Evolutionary conservation across 2,329 filamentous ascomycete species (phyloP).

Genomic region (Fusarium guadeloupense): DNA sequence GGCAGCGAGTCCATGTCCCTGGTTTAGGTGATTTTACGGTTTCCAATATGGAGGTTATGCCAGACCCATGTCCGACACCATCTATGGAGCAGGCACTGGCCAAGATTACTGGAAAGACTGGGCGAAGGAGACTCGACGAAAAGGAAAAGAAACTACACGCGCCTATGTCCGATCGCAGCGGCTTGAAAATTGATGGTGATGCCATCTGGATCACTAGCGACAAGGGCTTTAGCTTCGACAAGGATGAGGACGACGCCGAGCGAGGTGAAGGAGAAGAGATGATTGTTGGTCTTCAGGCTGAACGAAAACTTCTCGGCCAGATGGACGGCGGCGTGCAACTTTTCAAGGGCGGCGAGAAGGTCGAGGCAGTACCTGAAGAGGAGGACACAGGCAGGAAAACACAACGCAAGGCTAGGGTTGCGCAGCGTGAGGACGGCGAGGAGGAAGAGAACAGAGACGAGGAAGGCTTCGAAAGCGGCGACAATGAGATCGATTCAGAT

Average conservation of each 20-base stretch:
- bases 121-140: conserved; percentile 83
- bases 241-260: conserved; percentile 72
- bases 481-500: conserved; percentile 60
- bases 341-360: conserved; percentile 79
- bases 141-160: conserved; percentile 97
- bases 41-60: conserved; percentile 82
- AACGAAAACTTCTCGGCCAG: conserved; percentile 82
- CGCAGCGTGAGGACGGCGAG: conserved; percentile 67
- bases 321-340: conserved; percentile 84
- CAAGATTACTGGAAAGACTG: conserved; percentile 84
- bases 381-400: conserved; percentile 70
- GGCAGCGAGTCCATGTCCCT: conserved; percentile 89
- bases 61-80: conserved; percentile 95
- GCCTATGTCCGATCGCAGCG: conserved; percentile 97
- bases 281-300: conserved; percentile 87
- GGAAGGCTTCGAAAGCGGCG: conserved; percentile 65
- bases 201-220: conserved; percentile 86
- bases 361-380: conserved; percentile 64
- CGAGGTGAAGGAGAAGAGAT: conserved; percentile 95
- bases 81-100: conserved; percentile 87
- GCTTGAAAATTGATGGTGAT: conserved; percentile 95
- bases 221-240: conserved; percentile 79
- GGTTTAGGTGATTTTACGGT: conserved; percentile 91
- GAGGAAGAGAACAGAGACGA: conserved; percentile 63
- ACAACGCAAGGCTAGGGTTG: conserved; percentile 65